Base-by-base conservation (phyloP, 331 rosid species). In the Malus hybrid region DNA sequence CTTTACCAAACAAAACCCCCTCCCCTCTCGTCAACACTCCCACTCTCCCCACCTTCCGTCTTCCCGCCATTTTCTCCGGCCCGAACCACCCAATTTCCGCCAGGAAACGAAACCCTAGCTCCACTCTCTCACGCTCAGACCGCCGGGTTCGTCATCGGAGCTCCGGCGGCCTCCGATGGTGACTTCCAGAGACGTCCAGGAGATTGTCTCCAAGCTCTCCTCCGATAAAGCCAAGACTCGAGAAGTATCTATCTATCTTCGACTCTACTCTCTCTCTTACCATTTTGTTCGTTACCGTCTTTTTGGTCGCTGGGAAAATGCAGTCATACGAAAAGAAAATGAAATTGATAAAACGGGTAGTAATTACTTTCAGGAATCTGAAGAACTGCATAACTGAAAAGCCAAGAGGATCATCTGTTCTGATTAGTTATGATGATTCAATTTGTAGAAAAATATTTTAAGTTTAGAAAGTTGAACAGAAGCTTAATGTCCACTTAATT, bases 171-270 rank as follows among this genome's bases (percentile, higher is more conserved):
- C 80, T 77, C 82, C 87, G 80, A 88, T 74, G 66, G 83, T 87
- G 82, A 77, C 75, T 58, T 90, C 96, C 75, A 83, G 93, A 77
- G 99, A 94, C 79, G 80, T 90, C 65, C 89, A 79, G 66, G 99
- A 94, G 78, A 90, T 94, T 26, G 81, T 86, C 30, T 85, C 88
- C 16, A 90, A 90, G 83, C 93, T 90, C 61, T 90, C 99, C 13
- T 94, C 96, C 36, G 93, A 88, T 68, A 94, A 91, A 87, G 89
- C 84, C 66, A 94, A 87, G 88, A 69, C 89, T 75, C 97, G 99
- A 77, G 98, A 94, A 61, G 97, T 90, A 90, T 73, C 29, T 89
- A 90, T 74, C 29, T 42, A 42, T 42, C 14, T 42, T 42, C 48
- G 48, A 42, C 48, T 42, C 13, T 42, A 10, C 48, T 42, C 34